Percentiles rank a stretch among this genome's conserved stretches.
phyloP scores from a whole-genome alignment of 2,329 filamentous ascomycete species.

The Dothideomycetes sp. region DNA sequence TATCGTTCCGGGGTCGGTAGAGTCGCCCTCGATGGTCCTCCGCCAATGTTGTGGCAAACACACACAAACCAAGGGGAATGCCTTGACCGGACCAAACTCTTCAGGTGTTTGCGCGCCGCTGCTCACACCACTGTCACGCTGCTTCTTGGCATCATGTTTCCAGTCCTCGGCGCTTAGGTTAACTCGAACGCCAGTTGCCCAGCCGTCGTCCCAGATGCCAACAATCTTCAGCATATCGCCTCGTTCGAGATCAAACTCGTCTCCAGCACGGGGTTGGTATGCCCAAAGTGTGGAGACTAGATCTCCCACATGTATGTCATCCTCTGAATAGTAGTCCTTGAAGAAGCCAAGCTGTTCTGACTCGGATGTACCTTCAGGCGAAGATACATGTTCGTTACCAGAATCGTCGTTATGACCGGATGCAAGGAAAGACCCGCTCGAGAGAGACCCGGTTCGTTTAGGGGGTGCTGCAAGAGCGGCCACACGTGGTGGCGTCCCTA shows the following conservation, averaged over 20 bases:
- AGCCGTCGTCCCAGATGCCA: slow-evolving; percentile 98
- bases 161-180: slow-evolving; percentile 81
- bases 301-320: slow-evolving; percentile 88
- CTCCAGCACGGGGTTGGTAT: slow-evolving; percentile 84
- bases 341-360: slow-evolving; percentile 94
- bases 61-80: slow-evolving; percentile 92
- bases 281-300: slow-evolving; percentile 90
- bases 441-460: slow-evolving; percentile 79
- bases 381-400: slow-evolving; percentile 66
- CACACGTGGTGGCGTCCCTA: slow-evolving; percentile 49
- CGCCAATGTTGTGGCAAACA: slow-evolving; percentile 93
- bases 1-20: slow-evolving; percentile 22
- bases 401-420: slow-evolving; percentile 56
- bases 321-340: slow-evolving; percentile 97
- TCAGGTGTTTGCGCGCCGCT: slow-evolving; percentile 49
- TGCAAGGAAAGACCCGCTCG: slow-evolving; percentile 63
- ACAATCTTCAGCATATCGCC: slow-evolving; percentile 98
- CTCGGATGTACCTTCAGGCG: slow-evolving; percentile 80
- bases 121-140: slow-evolving; percentile 89
- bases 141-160: slow-evolving; percentile 57
- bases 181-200: slow-evolving; percentile 86
- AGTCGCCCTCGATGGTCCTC: slow-evolving; percentile 88
- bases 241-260: slow-evolving; percentile 87
- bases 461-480: slow-evolving; percentile 46
- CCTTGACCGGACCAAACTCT: slow-evolving; percentile 73